Percentiles rank a stretch among this genome's conserved stretches.
phyloP scores from a whole-genome alignment of 805 yeast species.

The Hanseniaspora vineae region DNA sequence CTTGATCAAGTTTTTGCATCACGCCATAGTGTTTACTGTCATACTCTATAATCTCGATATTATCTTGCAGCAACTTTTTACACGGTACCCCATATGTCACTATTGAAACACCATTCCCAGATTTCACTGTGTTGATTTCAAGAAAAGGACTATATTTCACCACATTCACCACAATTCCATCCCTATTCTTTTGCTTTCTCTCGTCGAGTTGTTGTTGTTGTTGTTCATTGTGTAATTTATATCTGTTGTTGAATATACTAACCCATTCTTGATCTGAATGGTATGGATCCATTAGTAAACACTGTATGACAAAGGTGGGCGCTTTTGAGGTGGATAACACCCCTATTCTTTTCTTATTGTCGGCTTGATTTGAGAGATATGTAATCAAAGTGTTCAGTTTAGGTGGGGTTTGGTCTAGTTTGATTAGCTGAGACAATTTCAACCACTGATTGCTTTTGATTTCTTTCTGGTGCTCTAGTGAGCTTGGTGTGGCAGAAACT shows the following conservation, averaged over 20 bases:
- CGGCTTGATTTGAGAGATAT: conserved; percentile 2
- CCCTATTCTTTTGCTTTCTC: conserved; percentile 5
- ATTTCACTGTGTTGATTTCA: background rate
- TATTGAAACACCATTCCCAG: background rate
- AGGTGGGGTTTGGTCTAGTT: conserved; percentile 10
- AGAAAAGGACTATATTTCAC: background rate
- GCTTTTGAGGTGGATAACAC: conserved; percentile 7
- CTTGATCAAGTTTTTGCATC: conserved; percentile 11
- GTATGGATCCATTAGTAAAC: conserved; percentile 23
- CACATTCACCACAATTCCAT: background rate
- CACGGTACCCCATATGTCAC: conserved; percentile 16
- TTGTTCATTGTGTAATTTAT: too few relatives aligned
- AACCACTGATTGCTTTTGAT: conserved; percentile 5
- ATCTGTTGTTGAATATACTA: conserved; percentile 8
- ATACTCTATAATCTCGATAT: conserved; percentile 19
- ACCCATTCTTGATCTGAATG: conserved; percentile 22
- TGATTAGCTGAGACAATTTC: conserved; percentile 12
- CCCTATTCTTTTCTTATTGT: conserved; percentile 12
- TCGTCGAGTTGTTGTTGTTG: background rate
- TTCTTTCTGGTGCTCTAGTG: too few relatives aligned
- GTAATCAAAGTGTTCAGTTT: conserved; percentile 15
- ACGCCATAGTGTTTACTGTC: conserved; percentile 3
- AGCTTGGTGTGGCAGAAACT: too few relatives aligned
- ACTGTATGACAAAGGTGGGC: conserved; percentile 13
- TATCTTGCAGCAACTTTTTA: conserved; percentile 12